Evolutionary conservation across 345 rosid genomes (phyloP).

Genomic region (Eucalyptus melliodora): DNA sequence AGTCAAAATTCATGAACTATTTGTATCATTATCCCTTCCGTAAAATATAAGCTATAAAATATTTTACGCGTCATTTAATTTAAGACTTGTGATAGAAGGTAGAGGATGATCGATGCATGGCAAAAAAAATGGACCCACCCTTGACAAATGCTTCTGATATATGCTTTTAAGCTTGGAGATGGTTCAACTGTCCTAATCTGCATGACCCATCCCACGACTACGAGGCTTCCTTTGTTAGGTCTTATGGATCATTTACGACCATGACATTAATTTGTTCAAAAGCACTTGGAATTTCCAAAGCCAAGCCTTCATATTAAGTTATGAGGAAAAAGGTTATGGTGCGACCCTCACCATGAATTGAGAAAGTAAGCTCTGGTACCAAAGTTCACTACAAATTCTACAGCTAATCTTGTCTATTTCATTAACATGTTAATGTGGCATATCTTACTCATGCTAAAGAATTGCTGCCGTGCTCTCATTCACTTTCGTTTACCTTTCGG

Average conservation of each 20-base stretch:
- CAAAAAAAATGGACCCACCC: neutral
- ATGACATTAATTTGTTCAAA: neutral
- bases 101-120: neutral
- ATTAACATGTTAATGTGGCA: neutral
- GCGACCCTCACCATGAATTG: neutral
- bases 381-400: neutral
- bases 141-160: neutral
- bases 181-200: neutral
- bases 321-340: neutral
- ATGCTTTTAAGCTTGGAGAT: neutral
- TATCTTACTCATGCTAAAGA: neutral
- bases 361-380: neutral
- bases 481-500: neutral
- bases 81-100: neutral
- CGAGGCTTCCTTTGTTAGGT: neutral
- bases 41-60: neutral
- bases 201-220: neutral
- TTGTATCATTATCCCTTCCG: too few species aligned
- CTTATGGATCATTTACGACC: neutral
- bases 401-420: neutral
- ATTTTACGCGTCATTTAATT: rapidly evolving
- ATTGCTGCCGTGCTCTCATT: neutral
- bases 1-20: too few species aligned
- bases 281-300: neutral
- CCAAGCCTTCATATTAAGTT: neutral